Base-by-base conservation (phyloP, 2,329 filamentous ascomycete species). In the Metarhizium humberi region DNA sequence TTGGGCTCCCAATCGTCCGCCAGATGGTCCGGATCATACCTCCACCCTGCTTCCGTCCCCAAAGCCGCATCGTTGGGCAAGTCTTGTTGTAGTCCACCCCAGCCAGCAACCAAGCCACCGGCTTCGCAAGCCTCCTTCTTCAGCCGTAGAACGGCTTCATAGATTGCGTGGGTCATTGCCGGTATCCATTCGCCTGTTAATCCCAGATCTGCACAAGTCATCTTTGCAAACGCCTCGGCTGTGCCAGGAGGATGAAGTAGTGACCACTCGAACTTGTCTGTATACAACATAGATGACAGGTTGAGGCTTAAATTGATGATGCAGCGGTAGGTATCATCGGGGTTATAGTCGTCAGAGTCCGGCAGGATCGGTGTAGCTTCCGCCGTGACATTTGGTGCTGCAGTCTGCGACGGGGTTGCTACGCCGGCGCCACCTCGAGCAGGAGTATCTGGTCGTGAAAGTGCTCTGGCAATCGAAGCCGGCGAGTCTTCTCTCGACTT, bases 221-320 rank as follows among this genome's bases (percentile, higher is more conserved):
- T 84, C 67, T 90, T 90, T 38, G 94, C 92, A 69, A 97, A 97
- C 13, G 87, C 84, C 69, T 99, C 92, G 0, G 94, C 90, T 46
- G 92, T 91, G 25, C 92, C 92, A 2, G 91, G 88, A 2, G 92
- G 91, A 65, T 97, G 92, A 18, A 96, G 78, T 20, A 99, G 76
- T 5, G 92, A 97, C 92, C 92, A 97, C 69, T 97, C 92, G 60
- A 99, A 97, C 66, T 92, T 96, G 77, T 99, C 94, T 3, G 90
- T 95, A 71, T 96, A 97, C 13, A 97, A 80, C 63, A 88, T 86
- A 55, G 95, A 95, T 53, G 91, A 86, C 25, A 97, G 79, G 66
- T 96, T 96, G 65, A 99, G 88, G 67, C 88, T 96, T 48, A 99
- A 77, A 48, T 84, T 89, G 62, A 99, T 86, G 63, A 97, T 87